Evolutionary conservation across 2,329 filamentous ascomycete genomes (phyloP).

Genomic region (Xylaria hypoxylon): DNA sequence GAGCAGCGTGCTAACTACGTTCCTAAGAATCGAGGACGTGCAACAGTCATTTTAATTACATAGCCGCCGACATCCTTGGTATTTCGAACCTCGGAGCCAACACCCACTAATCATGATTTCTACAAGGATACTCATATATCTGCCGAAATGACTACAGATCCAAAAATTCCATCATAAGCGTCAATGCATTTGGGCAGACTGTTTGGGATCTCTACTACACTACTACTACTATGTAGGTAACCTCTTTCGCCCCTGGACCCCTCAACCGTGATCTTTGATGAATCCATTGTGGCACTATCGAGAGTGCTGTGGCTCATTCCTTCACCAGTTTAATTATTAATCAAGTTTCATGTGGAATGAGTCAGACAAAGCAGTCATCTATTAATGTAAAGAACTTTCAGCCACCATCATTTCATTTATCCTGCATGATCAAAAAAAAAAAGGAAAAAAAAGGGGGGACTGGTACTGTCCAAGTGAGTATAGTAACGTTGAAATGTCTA

Average conservation of each 20-base stretch:
- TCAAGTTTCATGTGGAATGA: not conserved
- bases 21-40: not conserved
- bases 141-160: not conserved
- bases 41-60: not conserved
- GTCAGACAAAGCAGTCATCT: not conserved
- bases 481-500: not conserved
- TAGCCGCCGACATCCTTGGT: not conserved
- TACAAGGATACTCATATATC: too few species aligned
- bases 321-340: not conserved
- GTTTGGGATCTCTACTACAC: too few species aligned
- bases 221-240: too few species aligned
- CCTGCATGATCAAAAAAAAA: not conserved
- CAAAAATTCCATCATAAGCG: not conserved
- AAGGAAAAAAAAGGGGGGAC: not conserved
- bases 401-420: not conserved
- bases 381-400: not conserved
- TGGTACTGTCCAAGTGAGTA: not conserved
- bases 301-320: conserved; percentile 1
- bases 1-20: not conserved
- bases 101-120: too few species aligned
- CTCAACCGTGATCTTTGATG: not conserved
- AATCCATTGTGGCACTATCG: not conserved
- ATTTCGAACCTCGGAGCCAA: not conserved
- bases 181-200: too few species aligned
- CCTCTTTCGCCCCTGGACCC: not conserved